Base-by-base conservation (phyloP, 495 filamentous ascomycete species). In the Xylaria intraflava region DNA sequence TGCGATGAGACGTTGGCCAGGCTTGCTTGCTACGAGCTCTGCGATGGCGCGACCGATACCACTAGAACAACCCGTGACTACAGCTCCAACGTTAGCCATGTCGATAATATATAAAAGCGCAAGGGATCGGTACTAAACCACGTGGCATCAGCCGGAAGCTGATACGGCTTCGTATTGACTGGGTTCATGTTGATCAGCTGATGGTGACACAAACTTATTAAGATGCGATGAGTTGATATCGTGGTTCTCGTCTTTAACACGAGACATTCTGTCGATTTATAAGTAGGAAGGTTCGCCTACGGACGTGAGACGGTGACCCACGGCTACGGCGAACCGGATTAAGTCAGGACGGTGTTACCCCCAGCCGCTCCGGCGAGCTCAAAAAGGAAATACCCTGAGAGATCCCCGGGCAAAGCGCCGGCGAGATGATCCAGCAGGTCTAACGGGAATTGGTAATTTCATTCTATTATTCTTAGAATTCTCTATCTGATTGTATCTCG, bases 11-110 rank as follows among this genome's bases (percentile, higher is more conserved):
- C 67, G 69, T 35, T 76, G 61, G 29, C 63, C 64, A 12, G 59
- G 57, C 33, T 68, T 59, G 22, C 68, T 66, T 52, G 69, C 55
- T 46, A 73, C 59, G 17, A 51, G 49, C 22, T 54, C 51, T 27
- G 70, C 70, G 19, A 79, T 51, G 16, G 65, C 62, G 27, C 67
- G 69, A 40, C 78, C 76, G 22, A 72, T 67, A 36, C 70, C 70
- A 0, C 49, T 76, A 23, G 73, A 76, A 60, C 73, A 76, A 36
- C 73, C 73, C 50, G 72, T 76, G 23, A 74, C 71, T 73, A 29
- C 22, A 11, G 7, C 6, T 49, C 19, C n/a, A 10, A 36, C 14
- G 17, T 39, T 35, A 49, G 42, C 12, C 26, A 11, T 33, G 43
- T 16, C 36, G 16, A 49, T 7, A 38, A 42, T n/a, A n/a, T n/a